phyloP scores from a whole-genome alignment of 495 filamentous ascomycete species.

The Chaetomium tenue region DNA sequence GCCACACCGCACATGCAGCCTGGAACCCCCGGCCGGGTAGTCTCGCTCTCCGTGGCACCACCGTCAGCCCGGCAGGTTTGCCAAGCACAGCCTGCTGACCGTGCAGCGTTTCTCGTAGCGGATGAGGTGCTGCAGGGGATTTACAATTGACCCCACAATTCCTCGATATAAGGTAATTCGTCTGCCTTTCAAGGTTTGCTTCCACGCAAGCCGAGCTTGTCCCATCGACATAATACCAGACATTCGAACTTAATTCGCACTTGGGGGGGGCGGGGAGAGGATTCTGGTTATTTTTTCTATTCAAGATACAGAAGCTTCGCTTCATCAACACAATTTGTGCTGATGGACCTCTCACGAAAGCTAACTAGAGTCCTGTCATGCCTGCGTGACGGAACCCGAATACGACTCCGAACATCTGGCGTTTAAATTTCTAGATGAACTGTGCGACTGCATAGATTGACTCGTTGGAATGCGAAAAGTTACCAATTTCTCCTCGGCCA shows the following conservation, averaged over 20 bases:
- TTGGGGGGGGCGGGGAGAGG: too few relatives aligned
- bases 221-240: too few relatives aligned
- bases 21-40: too few relatives aligned
- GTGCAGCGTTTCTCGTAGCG: not conserved
- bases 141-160: not conserved
- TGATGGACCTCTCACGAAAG: too few relatives aligned
- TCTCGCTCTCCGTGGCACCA: not conserved
- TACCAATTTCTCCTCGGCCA: too few relatives aligned
- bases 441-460: not conserved
- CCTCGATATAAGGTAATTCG: not conserved
- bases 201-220: too few relatives aligned
- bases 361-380: not conserved
- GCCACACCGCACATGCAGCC: not conserved
- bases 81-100: slow-evolving; percentile 5
- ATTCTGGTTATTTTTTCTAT: too few relatives aligned
- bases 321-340: too few relatives aligned
- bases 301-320: too few relatives aligned
- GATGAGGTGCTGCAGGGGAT: not conserved
- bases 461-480: not conserved
- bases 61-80: not conserved
- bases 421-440: not conserved
- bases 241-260: too few relatives aligned
- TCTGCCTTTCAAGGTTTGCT: too few relatives aligned
- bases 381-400: not conserved
- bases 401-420: not conserved